phyloP scores from a whole-genome alignment of 208 protist genomes.

The Trichomonas tenax region DNA sequence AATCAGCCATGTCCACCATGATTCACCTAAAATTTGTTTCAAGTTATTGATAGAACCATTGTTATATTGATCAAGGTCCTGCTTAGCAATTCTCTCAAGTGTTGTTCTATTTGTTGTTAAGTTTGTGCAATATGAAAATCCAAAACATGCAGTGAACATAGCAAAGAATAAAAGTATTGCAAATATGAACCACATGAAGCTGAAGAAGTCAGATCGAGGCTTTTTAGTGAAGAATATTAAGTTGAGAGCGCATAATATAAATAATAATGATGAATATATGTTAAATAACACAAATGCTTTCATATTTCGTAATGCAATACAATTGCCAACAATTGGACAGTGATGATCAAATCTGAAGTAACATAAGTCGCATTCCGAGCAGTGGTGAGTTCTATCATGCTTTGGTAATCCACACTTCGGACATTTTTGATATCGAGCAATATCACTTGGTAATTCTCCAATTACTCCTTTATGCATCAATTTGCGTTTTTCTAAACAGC shows the following conservation, averaged over 20 bases:
- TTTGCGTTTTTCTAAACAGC: not conserved
- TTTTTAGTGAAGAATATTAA: not conserved
- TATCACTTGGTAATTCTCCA: not conserved
- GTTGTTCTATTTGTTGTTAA: not conserved
- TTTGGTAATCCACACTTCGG: not conserved
- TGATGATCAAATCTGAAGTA: slow-evolving; percentile 20
- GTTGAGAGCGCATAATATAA: not conserved
- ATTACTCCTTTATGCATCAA: not conserved
- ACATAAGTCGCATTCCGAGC: not conserved
- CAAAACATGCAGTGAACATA: not conserved
- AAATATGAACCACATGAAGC: not conserved
- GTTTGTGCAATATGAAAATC: not conserved
- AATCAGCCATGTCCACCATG: not conserved
- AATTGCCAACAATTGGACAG: not conserved
- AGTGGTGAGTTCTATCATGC: not conserved
- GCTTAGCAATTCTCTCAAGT: not conserved
- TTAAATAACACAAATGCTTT: not conserved
- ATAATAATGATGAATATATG: not conserved
- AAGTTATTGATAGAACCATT: not conserved
- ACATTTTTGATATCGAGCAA: not conserved
- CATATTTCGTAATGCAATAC: not conserved
- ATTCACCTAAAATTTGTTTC: not conserved
- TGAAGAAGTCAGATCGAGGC: not conserved
- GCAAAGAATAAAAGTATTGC: not conserved
- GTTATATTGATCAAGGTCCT: not conserved